phyloP scores from a whole-genome alignment of 129 eudicot species.

The Tagetes patula region DNA sequence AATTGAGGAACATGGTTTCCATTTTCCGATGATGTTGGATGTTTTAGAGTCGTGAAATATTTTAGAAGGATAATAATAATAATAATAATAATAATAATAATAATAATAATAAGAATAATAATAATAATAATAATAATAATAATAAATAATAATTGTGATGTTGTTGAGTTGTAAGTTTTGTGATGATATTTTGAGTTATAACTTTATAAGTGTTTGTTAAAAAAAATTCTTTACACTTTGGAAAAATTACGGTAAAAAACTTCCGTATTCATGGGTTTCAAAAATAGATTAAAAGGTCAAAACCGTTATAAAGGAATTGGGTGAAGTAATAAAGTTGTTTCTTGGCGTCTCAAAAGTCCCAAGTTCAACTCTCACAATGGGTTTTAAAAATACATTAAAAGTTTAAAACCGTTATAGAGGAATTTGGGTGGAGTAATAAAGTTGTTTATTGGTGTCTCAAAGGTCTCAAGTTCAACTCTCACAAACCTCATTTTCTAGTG shows the following conservation, averaged over 20 bases:
- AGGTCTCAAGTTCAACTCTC: too few relatives aligned
- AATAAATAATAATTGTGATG: neutral
- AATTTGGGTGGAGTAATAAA: too few relatives aligned
- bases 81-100: slow-evolving; percentile 1
- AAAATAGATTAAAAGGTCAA: neutral
- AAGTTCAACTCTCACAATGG: too few relatives aligned
- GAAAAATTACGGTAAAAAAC: neutral
- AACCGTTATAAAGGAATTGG: neutral
- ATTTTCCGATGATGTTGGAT: slow-evolving; percentile 38
- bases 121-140: neutral
- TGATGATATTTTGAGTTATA: slow-evolving; percentile 3
- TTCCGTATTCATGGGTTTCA: neutral
- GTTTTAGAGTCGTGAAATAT: slow-evolving; percentile 1
- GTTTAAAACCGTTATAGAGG: too few relatives aligned
- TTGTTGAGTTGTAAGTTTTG: slow-evolving; percentile 26
- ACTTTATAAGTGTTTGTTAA: slow-evolving; percentile 10
- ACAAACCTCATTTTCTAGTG: too few relatives aligned
- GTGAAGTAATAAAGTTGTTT: too few relatives aligned
- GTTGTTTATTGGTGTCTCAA: too few relatives aligned
- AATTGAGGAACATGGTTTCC: slow-evolving; percentile 29
- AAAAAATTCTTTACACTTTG: neutral
- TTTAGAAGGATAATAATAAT: neutral
- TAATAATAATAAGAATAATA: slow-evolving; percentile 1
- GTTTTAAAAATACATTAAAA: too few relatives aligned
- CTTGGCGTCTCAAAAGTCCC: too few relatives aligned